phyloP scores from a whole-genome alignment of 495 filamentous ascomycete genomes.

The Delitschia confertaspora region DNA sequence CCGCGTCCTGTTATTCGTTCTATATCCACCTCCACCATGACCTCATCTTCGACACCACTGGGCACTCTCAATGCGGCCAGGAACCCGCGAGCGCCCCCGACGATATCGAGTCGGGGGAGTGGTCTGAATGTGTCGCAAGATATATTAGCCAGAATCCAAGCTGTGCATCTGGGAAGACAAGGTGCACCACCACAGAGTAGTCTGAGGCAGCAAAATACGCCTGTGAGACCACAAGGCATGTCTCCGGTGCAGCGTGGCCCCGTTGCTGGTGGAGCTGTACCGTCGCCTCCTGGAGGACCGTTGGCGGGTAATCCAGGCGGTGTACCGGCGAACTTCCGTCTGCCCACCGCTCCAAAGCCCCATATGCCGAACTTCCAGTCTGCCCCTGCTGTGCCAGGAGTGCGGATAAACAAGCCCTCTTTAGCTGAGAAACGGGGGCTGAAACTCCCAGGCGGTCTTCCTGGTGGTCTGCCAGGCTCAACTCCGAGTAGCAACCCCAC shows the following conservation, averaged over 20 bases:
- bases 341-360: conserved; percentile 27
- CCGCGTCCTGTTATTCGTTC: conserved; percentile 19
- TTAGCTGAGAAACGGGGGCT: conserved; percentile 39
- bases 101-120: conserved; percentile 47
- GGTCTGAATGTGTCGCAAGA: conserved; percentile 57
- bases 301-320: conserved; percentile 16
- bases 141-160: conserved; percentile 50
- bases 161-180: conserved; percentile 31
- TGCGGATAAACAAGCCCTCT: conserved; percentile 39
- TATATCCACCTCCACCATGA: conserved; percentile 45
- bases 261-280: conserved; percentile 1
- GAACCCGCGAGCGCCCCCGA: conserved; percentile 43
- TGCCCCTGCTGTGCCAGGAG: conserved; percentile 30
- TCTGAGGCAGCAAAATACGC: neutral
- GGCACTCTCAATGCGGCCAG: conserved; percentile 76
- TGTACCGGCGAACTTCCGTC: conserved; percentile 28
- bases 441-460: conserved; percentile 34
- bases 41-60: conserved; percentile 65
- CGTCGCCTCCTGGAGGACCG: conserved; percentile 10
- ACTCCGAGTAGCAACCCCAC: conserved; percentile 15
- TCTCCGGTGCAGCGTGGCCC: conserved; percentile 6
- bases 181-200: conserved; percentile 25
- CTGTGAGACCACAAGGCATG: conserved; percentile 14
- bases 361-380: conserved; percentile 27
- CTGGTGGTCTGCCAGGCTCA: conserved; percentile 22